These are phyloP conservation scores for Zelopaecilomyces penicillatus DNA, from an alignment of 2,329 filamentous ascomycete genomes.

Conservation along the genomic window DNA sequence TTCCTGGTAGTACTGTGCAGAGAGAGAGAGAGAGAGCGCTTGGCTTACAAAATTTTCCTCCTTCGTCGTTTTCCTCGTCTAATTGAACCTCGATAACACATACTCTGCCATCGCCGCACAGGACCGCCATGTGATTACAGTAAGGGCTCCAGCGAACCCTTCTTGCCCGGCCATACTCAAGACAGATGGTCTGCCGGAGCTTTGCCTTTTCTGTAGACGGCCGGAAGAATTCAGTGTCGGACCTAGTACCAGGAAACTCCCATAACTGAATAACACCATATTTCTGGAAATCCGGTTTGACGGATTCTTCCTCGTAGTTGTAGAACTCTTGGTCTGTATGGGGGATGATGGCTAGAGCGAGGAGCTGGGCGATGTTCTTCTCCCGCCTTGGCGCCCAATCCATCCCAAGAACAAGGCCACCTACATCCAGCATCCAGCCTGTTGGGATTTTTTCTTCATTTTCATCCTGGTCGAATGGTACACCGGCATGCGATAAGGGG, in stretches of 20 bases:
- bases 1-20: no score
- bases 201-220: constrained; percentile 28
- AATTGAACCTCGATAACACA: constrained; percentile 33
- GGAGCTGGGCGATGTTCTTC: constrained; percentile 33
- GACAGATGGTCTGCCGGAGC: constrained; percentile 37
- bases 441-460: constrained; percentile 17
- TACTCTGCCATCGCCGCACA: constrained; percentile 43
- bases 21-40: neutral
- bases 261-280: constrained; percentile 45
- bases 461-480: constrained; percentile 21
- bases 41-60: constrained; percentile 30
- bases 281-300: constrained; percentile 29
- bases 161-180: constrained; percentile 42
- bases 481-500: constrained; percentile 19
- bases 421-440: constrained; percentile 48
- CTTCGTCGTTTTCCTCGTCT: constrained; percentile 23
- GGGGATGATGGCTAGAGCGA: constrained; percentile 44
- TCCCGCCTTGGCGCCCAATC: constrained; percentile 39
- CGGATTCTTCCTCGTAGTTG: constrained; percentile 28
- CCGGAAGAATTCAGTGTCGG: constrained; percentile 21
- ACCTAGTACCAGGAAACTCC: constrained; percentile 31
- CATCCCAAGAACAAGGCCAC: constrained; percentile 44
- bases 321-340: constrained; percentile 40
- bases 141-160: constrained; percentile 48
- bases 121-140: constrained; percentile 37